Percentiles rank a stretch among this genome's conserved stretches.
Conservation (phyloP, 2,329 filamentous ascomycete genomes). For the Albifimbria verrucaria region DNA sequence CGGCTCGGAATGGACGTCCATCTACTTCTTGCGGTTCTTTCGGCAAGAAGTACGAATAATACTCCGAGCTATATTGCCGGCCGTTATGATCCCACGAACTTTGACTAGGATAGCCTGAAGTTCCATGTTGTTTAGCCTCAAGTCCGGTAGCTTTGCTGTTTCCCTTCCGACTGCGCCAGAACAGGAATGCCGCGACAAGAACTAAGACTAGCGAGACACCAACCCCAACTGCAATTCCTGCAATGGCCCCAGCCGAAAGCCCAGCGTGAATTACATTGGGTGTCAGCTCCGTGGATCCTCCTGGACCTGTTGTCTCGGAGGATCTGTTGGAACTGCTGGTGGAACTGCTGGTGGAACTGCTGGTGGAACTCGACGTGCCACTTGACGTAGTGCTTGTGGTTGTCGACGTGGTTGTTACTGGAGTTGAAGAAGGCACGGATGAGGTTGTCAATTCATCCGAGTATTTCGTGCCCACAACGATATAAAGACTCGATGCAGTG, state of each 20-base stretch:
- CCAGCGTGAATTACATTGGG: background rate
- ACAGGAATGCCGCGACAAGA: background rate
- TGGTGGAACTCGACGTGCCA: no score
- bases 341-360: constrained; percentile 18
- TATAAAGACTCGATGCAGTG: constrained; percentile 10
- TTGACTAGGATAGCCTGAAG: no score
- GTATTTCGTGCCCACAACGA: constrained; percentile 13
- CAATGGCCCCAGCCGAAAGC: background rate
- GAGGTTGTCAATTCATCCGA: background rate
- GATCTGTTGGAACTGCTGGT: constrained; percentile 50
- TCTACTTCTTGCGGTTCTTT: no score
- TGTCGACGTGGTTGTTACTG: constrained; percentile 2
- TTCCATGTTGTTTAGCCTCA: no score
- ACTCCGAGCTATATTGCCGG: no score
- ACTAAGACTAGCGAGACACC: background rate
- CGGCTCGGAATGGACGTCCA: no score
- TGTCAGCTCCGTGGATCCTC: no score
- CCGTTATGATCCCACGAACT: no score
- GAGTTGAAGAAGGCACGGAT: background rate
- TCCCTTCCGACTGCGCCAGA: background rate
- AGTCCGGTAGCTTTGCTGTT: no score
- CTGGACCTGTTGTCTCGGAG: background rate
- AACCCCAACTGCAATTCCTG: background rate
- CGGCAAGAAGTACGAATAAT: no score
- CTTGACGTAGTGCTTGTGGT: background rate